phyloP scores from a whole-genome alignment of 331 rosid genomes.

The Quercus phellos region DNA sequence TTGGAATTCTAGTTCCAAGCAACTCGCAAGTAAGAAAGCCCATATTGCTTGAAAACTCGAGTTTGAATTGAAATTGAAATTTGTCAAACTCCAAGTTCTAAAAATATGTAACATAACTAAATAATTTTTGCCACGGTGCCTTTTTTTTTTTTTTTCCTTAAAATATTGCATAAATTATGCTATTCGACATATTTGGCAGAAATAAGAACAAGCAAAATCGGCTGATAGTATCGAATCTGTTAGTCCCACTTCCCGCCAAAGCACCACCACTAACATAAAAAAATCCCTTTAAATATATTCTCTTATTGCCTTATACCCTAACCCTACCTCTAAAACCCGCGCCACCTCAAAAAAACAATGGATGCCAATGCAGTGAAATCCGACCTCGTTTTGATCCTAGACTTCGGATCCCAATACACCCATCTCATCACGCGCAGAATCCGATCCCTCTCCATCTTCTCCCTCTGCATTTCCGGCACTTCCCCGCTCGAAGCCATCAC shows the following conservation, averaged over 20 bases:
- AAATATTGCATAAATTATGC: too few relatives aligned
- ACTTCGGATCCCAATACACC: constrained; percentile 91
- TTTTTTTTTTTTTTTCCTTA: too few relatives aligned
- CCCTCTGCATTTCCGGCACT: constrained; percentile 88
- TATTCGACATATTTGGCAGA: too few relatives aligned
- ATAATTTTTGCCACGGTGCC: too few relatives aligned
- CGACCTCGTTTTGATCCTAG: constrained; percentile 73
- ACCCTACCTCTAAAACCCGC: constrained; percentile 4
- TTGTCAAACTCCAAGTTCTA: too few relatives aligned
- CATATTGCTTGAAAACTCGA: too few relatives aligned
- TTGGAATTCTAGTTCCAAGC: too few relatives aligned
- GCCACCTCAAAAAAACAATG: constrained; percentile 20
- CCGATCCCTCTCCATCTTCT: constrained; percentile 71
- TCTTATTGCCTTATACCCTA: background rate
- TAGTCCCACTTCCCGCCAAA: constrained; percentile 20
- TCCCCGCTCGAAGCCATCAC: constrained; percentile 58
- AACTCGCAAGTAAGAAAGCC: too few relatives aligned
- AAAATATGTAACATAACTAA: too few relatives aligned
- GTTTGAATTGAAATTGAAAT: too few relatives aligned
- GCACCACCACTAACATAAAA: background rate
- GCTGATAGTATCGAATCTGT: too few relatives aligned
- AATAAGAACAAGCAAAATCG: too few relatives aligned
- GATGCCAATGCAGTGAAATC: constrained; percentile 64
- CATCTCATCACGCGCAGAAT: constrained; percentile 97
- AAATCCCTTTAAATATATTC: background rate